These are phyloP conservation scores for Colletotrichum nymphaeae DNA, from an alignment of 2,329 filamentous ascomycete species.

Conservation along the genomic window DNA sequence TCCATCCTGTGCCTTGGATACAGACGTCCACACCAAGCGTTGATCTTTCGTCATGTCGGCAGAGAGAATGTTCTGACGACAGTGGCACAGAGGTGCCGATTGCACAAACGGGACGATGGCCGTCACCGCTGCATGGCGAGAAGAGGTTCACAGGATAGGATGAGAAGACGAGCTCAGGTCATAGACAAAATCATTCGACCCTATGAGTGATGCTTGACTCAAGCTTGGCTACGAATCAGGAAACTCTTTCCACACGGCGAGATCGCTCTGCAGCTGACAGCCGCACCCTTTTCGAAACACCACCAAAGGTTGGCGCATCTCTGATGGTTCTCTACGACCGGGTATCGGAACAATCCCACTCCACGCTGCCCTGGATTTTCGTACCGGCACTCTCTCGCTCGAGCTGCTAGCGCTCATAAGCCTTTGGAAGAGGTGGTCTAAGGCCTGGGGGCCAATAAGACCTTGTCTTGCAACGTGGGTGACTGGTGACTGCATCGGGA, in stretches of 20 bases:
- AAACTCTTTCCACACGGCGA: too few relatives aligned
- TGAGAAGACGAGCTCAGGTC: neutral
- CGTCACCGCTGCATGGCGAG: conserved; percentile 13
- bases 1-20: neutral
- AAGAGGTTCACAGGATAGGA: conserved; percentile 2
- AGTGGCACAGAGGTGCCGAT: neutral
- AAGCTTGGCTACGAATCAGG: neutral
- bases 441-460: neutral
- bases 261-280: too few relatives aligned
- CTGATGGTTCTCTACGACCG: neutral
- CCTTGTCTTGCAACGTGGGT: neutral
- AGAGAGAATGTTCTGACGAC: conserved; percentile 6
- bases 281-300: neutral
- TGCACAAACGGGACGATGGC: conserved; percentile 8
- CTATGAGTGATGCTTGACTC: neutral
- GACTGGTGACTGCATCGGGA: neutral
- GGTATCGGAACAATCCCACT: neutral
- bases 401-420: too few relatives aligned
- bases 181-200: neutral
- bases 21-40: neutral
- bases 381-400: too few relatives aligned
- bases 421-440: too few relatives aligned
- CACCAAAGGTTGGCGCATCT: conserved; percentile 3
- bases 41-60: conserved; percentile 15
- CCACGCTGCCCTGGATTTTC: too few relatives aligned